Evolutionary conservation across 495 filamentous ascomycete species (phyloP), one percentile per base, ranked within the genome.

Genomic region (Clohesyomyces aquaticus): DNA sequence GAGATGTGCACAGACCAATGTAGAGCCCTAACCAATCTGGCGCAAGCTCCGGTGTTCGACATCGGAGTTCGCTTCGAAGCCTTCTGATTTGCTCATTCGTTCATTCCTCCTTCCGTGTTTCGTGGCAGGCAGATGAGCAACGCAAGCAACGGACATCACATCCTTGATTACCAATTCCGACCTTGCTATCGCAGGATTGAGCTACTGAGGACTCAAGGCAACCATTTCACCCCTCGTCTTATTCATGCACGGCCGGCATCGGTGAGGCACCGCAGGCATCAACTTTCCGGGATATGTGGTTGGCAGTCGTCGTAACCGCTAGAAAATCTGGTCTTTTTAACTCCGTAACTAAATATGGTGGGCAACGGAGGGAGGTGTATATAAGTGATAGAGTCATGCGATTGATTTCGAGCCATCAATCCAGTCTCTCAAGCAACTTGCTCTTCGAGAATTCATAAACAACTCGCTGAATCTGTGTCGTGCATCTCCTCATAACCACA

Each of bases 181-280:
- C 23, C 12, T 19, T 42, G 35, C 38, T 28, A 16, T 21, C 38
- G 38, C 12, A 26, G 18, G 14, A 21, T 45, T 22, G 3, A 14
- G 2, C 38, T 57, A 12, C 38, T 2, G 12, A 28, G 19, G 8
- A n/a, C 11, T 47, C 26, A 3, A 27, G 38, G 21, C 41, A 57
- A 6, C 54, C 4, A 14, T 52, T 6, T 9, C 8, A 28, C 48
- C 10, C 9, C 10, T 22, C 8, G 25, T 8, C 18, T 52, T 16
- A 25, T 9, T 25, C 4, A 52, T 52, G 19, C 14, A 28, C 3
- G 10, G 27, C 10, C 14, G 27, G 25, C 48, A 26, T 4, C 14
- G 22, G 6, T 22, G 14, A 52, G 25, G 48, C 35, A 55, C 18
- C 6, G 4, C n/a, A 56, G 53, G 53, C 53, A 56, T 45, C 53